These are phyloP conservation scores for Boletus tylopilopsis DNA, from an alignment of 768 basidiomycete species.

Conservation along the genomic window DNA sequence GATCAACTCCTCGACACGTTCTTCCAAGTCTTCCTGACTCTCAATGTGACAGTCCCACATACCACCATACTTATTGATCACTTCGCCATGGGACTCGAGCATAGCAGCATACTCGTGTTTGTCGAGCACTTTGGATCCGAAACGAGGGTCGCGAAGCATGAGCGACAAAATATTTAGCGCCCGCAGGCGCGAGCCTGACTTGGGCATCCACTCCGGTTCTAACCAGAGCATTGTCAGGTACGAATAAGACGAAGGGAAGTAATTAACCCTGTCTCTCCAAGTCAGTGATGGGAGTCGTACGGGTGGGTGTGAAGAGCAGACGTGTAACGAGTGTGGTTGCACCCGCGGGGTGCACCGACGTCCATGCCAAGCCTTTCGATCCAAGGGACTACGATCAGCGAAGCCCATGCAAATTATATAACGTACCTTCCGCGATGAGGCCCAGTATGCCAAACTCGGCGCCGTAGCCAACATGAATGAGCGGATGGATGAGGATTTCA, in stretches of 20 bases:
- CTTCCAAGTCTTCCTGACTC: conserved; percentile 37
- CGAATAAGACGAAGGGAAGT: background rate
- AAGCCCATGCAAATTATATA: background rate
- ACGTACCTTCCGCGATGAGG: conserved; percentile 57
- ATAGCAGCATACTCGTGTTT: conserved; percentile 35
- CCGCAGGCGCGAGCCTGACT: conserved; percentile 31
- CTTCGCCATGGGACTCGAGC: conserved; percentile 35
- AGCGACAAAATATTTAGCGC: conserved; percentile 53
- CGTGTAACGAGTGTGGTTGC: conserved; percentile 36
- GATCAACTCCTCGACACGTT: conserved; percentile 58
- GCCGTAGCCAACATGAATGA: conserved; percentile 64
- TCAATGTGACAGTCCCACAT: conserved; percentile 44
- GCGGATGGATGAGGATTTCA: conserved; percentile 58
- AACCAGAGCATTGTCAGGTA: background rate
- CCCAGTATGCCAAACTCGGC: conserved; percentile 62
- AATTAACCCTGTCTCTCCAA: conserved; percentile 19
- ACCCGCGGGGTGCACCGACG: conserved; percentile 44
- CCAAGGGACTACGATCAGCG: background rate
- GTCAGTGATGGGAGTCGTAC: conserved; percentile 19
- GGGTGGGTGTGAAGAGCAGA: conserved; percentile 24
- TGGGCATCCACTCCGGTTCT: conserved; percentile 27
- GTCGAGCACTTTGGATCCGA: conserved; percentile 26
- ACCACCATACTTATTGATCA: conserved; percentile 41
- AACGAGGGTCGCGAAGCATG: conserved; percentile 48
- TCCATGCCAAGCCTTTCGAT: conserved; percentile 55